Base-by-base conservation (phyloP, 2,329 filamentous ascomycete species). In the Zasmidium angulare region DNA sequence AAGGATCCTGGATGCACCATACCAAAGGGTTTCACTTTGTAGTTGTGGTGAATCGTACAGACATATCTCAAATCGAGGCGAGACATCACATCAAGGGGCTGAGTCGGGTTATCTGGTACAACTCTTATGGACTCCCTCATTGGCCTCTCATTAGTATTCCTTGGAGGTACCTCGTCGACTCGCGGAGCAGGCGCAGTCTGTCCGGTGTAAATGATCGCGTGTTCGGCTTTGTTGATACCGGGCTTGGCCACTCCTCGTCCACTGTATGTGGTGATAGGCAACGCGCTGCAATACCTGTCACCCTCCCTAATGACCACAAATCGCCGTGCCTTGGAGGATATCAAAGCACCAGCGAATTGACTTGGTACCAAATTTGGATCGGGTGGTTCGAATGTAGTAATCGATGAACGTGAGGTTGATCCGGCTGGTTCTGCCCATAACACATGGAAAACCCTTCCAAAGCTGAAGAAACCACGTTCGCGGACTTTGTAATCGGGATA, bases 191-290 rank as follows among this genome's bases (percentile, higher is more conserved):
- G 63, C 14, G 63, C n/a, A 0, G 23, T 4, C 2, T 10, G 43
- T 11, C 57, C 55, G 0, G 69, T 68, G 29, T 70, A 62, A 11
- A 70, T 69, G 31, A 72, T 64, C 12, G 56, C 60, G 49, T 72
- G 68, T 3, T 72, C 67, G 3, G 58, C 55, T 24, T 68, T 67
- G 6, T 23, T 62, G 1, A 66, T 51, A 1, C 55, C 47, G 0
- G 3, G 36, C 40, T 66, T 68, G 0, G 50, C 36, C 0, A 69
- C 66, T 2, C 68, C 69, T 46, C 56, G 62, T 11, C 53, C 29
- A 17, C 56, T 52, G 43, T 71, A 71, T 1, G 64, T 70, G 6
- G 56, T 50, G 46, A 71, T 66, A 1, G 68, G 68, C 2, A 69
- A 14, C 7, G 60, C 63, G 31, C 23, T 57, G 20, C 66, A 68